Base-by-base conservation (phyloP, 2,329 filamentous ascomycete genomes). In the Alternaria sp. region DNA sequence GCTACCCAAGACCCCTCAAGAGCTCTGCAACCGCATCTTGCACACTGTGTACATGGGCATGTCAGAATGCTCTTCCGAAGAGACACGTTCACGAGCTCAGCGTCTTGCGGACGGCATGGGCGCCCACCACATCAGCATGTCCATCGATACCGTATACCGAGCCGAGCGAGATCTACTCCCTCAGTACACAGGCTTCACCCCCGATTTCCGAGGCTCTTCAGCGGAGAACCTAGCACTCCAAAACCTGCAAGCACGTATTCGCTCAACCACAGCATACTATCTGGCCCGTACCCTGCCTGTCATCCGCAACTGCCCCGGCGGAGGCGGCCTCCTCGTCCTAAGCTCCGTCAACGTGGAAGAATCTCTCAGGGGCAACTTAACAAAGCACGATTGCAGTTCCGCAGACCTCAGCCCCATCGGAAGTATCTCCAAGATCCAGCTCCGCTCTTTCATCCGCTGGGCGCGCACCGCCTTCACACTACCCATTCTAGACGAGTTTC, bases 361-460 rank as follows among this genome's bases (percentile, higher is more conserved):
- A 69, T 82, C 81, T 61, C 78, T 87, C 33, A 80, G 85, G 30
- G 85, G 84, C 43, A 79, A 92, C 76, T 81, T 91, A 20, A 92
- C 90, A 15, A 92, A 92, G 78, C 92, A 92, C 72, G 90, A 92
- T 74, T 87, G 85, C 74, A 79, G 74, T 5, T 80, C 76, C 25
- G 83, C 83, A n/a, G 68, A 70, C 51, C 82, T 81, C 67, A 81
- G 90, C 70, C 89, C 89, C 4, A 89, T 90, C 55, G 89, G 84
- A 21, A 80, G 79, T 9, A 87, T 89, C 63, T 85, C 82, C 63
- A 93, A 93, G 78, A 87, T 84, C 4, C 91, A 94, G 70, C 81
- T 93, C 2, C 92, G 91, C 76, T 80, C 85, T 11, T 93, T 94
- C 80, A 91, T 93, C 63, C 82, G 81, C 18, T 93, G 88, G 85